A percentile compares a stretch with the other conserved stretches of the same genome.
phyloP scores from a whole-genome alignment of 2,329 filamentous ascomycete genomes.

The Exophiala phaeomuriformis region DNA sequence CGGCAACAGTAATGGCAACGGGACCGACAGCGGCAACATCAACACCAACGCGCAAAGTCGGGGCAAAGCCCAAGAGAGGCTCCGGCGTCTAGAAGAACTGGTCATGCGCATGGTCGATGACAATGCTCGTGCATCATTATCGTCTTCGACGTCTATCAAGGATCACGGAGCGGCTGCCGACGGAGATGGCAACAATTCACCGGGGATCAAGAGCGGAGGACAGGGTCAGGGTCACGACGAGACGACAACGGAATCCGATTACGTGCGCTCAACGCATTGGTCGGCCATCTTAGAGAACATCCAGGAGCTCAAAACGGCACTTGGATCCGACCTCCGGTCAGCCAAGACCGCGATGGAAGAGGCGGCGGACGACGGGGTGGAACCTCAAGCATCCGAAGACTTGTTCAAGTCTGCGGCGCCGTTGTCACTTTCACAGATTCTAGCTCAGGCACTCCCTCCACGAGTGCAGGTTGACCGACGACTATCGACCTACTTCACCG shows the following conservation, averaged over 20 bases:
- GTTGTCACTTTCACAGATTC: constrained; percentile 20
- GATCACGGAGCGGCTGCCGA: neutral
- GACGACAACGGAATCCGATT: constrained; percentile 12
- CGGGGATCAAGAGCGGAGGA: constrained; percentile 11
- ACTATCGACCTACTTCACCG: constrained; percentile 25
- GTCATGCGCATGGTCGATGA: constrained; percentile 24
- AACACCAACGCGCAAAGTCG: constrained; percentile 1
- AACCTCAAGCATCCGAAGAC: constrained; percentile 10
- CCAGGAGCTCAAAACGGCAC: constrained; percentile 23
- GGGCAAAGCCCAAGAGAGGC: constrained; percentile 19
- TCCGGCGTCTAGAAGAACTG: constrained; percentile 25
- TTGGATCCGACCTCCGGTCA: constrained; percentile 4
- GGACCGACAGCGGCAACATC: neutral
- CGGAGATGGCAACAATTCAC: neutral
- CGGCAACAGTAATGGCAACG: neutral
- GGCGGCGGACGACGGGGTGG: constrained; percentile 6
- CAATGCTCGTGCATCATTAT: neutral
- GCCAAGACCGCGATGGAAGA: constrained; percentile 16
- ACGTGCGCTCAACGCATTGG: constrained; percentile 40
- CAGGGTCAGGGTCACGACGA: constrained; percentile 11
- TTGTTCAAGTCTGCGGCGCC: constrained; percentile 14
- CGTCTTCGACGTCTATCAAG: neutral
- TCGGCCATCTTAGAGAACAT: constrained; percentile 36
- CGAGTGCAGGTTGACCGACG: constrained; percentile 22
- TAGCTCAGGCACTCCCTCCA: constrained; percentile 20